Base-by-base conservation (phyloP, 2,329 filamentous ascomycete species). In the Stagonosporopsis vannaccii region DNA sequence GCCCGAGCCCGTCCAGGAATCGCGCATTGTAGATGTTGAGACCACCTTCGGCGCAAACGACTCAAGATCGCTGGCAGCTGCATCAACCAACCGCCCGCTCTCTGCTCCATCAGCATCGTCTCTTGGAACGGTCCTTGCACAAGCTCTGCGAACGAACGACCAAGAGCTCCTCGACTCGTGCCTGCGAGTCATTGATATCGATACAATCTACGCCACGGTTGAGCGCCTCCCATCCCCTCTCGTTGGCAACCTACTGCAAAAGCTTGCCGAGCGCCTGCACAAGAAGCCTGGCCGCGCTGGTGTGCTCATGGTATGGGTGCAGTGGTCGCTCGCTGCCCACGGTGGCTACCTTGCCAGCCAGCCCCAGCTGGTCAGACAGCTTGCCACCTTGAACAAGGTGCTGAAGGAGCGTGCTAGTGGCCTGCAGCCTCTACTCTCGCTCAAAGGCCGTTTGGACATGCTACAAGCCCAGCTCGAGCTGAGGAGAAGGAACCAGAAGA, bases 371-470 rank as follows among this genome's bases (percentile, higher is more conserved):
- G 84, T 95, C 65, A 87, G 88, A 70, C 88, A 89, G 72, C 84
- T 99, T 57, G 83, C 85, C 43, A 88, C 90, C 36, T 82, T 99
- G 51, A 91, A 94, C 75, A 89, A 90, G 71, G 94, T 98, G 17
- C 85, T 98, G 57, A 89, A 92, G 60, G 91, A 96, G 78, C 87
- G 95, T 37, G 89, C 92, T 30, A 88, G 88, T 61, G 92, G 91
- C 15, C 82, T 98, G 22, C 87, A 90, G 59, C 91, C 90, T 62
- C 81, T 99, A 41, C 81, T 99, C 32, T 86, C 93, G 19, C 84
- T 99, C 58, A 97, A 97, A 80, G 95, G 95, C 22, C 97, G 97
- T 77, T 83, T 99, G 28, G 94, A 98, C 72, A 91, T 99, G 86
- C 83, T 98, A 44, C 90, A 95, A 69, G 89, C 91, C 6, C 95